Conservation (phyloP, 352 stramenopile species). For the Globisporangium radiosum region DNA sequence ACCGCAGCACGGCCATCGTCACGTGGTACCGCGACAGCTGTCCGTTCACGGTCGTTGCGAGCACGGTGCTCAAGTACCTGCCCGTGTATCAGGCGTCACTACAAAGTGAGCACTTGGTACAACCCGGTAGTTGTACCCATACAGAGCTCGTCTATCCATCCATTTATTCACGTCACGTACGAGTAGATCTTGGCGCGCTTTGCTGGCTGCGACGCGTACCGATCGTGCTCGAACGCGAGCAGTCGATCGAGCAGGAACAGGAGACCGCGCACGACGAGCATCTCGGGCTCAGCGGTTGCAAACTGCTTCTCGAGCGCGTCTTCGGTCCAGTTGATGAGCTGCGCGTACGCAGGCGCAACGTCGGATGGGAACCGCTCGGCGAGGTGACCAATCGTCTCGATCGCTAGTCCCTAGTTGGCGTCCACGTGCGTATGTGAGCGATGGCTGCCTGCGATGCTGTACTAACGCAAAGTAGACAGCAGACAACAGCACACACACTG, state of each 20-base stretch:
- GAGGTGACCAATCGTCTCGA: constrained; percentile 56
- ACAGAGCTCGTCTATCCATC: too few relatives aligned
- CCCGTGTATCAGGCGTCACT: constrained; percentile 3
- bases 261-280: constrained; percentile 69
- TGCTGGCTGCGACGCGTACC: constrained; percentile 29
- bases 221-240: constrained; percentile 40
- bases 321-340: constrained; percentile 63
- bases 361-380: constrained; percentile 42
- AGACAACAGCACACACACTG: not conserved
- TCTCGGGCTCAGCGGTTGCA: constrained; percentile 46
- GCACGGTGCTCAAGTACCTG: constrained; percentile 54
- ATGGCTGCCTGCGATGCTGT: too few relatives aligned
- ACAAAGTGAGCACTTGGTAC: not conserved
- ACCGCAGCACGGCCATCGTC: constrained; percentile 48
- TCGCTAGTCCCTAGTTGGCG: constrained; percentile 35
- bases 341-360: constrained; percentile 17
- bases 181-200: constrained; percentile 60
- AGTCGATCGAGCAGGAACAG: constrained; percentile 53
- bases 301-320: constrained; percentile 73
- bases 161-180: constrained; percentile 17
- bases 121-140: too few relatives aligned
- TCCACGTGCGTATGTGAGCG: not conserved
- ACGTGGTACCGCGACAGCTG: constrained; percentile 67
- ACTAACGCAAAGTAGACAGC: too few relatives aligned
- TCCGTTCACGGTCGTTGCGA: constrained; percentile 51